Percentiles rank a stretch among this genome's conserved stretches.
These are phyloP conservation scores for Solanum tarijense DNA, from an alignment of 257 asterid species.

Conservation along the genomic window DNA sequence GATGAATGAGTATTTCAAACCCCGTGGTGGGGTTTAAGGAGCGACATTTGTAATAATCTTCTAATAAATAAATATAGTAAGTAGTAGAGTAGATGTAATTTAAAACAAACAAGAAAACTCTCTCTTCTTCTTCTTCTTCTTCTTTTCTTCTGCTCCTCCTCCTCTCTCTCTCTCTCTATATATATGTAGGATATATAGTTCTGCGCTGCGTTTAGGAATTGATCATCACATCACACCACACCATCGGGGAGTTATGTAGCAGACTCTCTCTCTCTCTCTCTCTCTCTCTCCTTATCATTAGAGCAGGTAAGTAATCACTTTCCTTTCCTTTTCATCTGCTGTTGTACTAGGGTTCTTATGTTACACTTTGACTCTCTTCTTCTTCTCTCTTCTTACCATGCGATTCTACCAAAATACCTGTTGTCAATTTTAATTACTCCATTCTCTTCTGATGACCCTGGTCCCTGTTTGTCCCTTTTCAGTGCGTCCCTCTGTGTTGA, in stretches of 20 bases:
- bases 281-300: background rate
- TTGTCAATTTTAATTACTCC: background rate
- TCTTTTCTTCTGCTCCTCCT: background rate
- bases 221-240: background rate
- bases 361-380: background rate
- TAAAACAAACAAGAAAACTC: conserved; percentile 1
- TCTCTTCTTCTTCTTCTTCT: conserved; percentile 6
- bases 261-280: background rate
- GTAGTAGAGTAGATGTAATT: background rate
- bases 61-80: background rate
- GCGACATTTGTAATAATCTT: conserved; percentile 48
- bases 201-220: background rate
- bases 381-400: background rate
- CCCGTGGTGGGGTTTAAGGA: conserved; percentile 23
- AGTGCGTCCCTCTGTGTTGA: background rate
- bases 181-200: too few species aligned
- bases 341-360: background rate
- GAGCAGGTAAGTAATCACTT: background rate
- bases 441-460: background rate
- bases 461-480: background rate
- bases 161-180: conserved; percentile 1
- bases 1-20: background rate
- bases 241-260: background rate
- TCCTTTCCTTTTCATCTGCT: background rate
- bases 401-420: background rate